These are phyloP conservation scores for Aspergillus candidus DNA, from an alignment of 2,329 filamentous ascomycete genomes.

Conservation along the genomic window DNA sequence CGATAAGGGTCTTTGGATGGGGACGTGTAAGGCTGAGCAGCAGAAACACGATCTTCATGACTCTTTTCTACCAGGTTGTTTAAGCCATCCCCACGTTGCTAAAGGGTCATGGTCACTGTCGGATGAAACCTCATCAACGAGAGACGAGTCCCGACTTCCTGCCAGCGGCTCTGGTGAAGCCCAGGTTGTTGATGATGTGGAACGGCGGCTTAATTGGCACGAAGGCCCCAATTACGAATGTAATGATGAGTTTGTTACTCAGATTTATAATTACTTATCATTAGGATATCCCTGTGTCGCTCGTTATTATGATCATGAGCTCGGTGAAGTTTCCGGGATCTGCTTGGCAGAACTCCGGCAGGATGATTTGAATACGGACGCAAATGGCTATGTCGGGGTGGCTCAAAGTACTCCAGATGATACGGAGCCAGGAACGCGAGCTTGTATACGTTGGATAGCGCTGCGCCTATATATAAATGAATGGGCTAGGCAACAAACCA, in stretches of 20 bases:
- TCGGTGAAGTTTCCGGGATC: conserved; percentile 73
- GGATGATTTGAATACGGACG: conserved; percentile 61
- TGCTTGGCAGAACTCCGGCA: conserved; percentile 61
- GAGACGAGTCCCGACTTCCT: background rate
- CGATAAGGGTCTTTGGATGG: conserved; percentile 38
- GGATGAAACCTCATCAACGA: background rate
- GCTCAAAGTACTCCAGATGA: conserved; percentile 34
- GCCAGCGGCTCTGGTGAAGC: background rate
- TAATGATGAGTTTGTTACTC: conserved; percentile 77
- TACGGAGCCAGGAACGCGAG: conserved; percentile 43
- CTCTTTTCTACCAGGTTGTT: conserved; percentile 18
- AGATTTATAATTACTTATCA: conserved; percentile 95
- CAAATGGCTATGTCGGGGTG: conserved; percentile 66
- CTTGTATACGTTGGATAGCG: conserved; percentile 74
- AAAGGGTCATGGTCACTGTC: background rate
- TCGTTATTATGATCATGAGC: conserved; percentile 73
- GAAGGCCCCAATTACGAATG: conserved; percentile 60
- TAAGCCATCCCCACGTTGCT: conserved; percentile 14
- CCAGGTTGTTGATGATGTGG: conserved; percentile 13
- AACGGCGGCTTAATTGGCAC: conserved; percentile 29
- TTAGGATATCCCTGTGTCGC: conserved; percentile 86
- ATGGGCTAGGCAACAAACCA: conserved; percentile 83
- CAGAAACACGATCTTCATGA: conserved; percentile 8
- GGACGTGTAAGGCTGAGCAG: conserved; percentile 30
- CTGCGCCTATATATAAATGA: conserved; percentile 77